Percentiles rank a stretch among this genome's conserved stretches.
Conservation (phyloP, 2,329 filamentous ascomycete genomes). For the Monilinia polystroma region DNA sequence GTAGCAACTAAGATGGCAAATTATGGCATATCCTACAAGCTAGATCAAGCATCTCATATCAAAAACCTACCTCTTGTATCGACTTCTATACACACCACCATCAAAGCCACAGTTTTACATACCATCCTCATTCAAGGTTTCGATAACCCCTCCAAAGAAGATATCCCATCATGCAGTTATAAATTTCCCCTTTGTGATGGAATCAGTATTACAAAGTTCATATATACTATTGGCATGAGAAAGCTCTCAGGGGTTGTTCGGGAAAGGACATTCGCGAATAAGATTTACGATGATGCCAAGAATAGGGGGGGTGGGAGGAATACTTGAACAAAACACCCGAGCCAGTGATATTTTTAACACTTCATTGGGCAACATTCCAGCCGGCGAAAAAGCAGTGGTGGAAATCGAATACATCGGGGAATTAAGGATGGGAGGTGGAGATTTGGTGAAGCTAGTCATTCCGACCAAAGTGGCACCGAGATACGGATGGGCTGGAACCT, state of each 20-base stretch:
- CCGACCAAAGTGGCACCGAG: conserved; percentile 66
- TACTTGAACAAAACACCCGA: conserved; percentile 61
- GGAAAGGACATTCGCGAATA: conserved; percentile 60
- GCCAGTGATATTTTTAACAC: conserved; percentile 67
- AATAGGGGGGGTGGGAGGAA: conserved; percentile 57
- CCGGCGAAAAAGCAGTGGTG: conserved; percentile 55
- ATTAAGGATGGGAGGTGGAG: conserved; percentile 68
- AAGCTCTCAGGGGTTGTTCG: conserved; percentile 65
- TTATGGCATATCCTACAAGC: background rate
- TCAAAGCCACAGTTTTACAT: conserved; percentile 53
- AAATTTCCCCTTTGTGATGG: conserved; percentile 72
- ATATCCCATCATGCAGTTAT: conserved; percentile 59
- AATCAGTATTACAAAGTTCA: conserved; percentile 67
- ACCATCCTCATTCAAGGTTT: conserved; percentile 58
- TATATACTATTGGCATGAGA: conserved; percentile 60
- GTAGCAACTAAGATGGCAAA: background rate
- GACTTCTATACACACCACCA: conserved; percentile 58
- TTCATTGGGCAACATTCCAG: conserved; percentile 65
- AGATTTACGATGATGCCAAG: conserved; percentile 59
- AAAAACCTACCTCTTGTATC: conserved; percentile 58
- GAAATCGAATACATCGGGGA: conserved; percentile 67
- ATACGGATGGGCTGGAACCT: conserved; percentile 54
- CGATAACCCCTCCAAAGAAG: conserved; percentile 51
- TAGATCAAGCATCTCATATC: background rate
- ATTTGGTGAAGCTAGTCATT: conserved; percentile 64